Base-by-base conservation (phyloP, 2,329 filamentous ascomycete species). In the Fusarium siculi region DNA sequence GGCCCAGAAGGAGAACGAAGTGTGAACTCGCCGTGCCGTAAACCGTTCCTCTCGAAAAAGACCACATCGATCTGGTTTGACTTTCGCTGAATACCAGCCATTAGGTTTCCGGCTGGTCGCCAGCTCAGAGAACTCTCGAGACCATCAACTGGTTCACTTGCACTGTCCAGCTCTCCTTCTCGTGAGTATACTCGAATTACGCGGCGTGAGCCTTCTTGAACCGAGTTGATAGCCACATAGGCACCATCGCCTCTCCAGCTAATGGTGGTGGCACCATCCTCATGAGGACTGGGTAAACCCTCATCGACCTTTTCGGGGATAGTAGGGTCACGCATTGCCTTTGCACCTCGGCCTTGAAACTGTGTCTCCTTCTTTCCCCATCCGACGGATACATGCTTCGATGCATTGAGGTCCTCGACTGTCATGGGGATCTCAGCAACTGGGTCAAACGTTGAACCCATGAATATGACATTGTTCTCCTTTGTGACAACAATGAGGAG, bases 281-380 rank as follows among this genome's bases (percentile, higher is more conserved):
- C 96, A n/a, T 88, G 84, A 12, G 86, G 78, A 78, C 94, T 97
- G 21, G 95, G 84, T 12, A 90, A 84, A 44, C 96, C 96, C 79
- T 95, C 90, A 78, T 98, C 96, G 23, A 98, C 89, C 79, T 92
- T 93, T 80, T 98, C 95, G 0, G 96, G 96, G 74, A 99, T 93
- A 15, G 96, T 99, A 21, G 96, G 96, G 81, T 99, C 96, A 60
- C 94, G 90, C 73, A 98, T 85, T 25, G 95, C 95, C 83, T 90
- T 91, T 64, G 95, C 96, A 70, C 95, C 91, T 78, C 93, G 94
- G 56, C 96, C 96, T 79, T 98, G 93, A 81, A 99, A 99, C 81
- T 99, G 96, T 1, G 96, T 99, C 83, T 99, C 96, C 80, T 93
- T 94, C 85, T 98, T 98, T 67, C 96, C 96, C 96, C 96, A 99